Conservation (phyloP, 768 basidiomycete genomes). For the Butyriboletus loyo region DNA sequence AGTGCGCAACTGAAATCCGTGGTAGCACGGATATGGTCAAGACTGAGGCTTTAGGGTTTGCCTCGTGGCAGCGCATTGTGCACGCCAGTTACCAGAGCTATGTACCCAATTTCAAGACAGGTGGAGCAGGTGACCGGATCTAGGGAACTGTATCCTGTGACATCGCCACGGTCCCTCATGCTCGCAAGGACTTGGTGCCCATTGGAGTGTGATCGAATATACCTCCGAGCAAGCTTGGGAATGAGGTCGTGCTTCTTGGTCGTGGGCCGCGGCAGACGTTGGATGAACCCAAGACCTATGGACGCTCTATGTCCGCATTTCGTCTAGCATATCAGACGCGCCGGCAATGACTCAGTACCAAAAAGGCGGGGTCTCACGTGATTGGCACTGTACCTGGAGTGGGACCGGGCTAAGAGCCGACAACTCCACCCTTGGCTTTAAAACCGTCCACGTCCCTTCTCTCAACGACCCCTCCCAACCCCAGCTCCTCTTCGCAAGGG, state of each 20-base stretch:
- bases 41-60: not conserved
- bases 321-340: not conserved
- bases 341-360: conserved; percentile 3
- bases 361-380: conserved; percentile 10
- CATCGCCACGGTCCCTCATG: too few relatives aligned
- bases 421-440: conserved; percentile 4
- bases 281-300: not conserved
- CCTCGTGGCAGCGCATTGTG: not conserved
- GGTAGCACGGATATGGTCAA: not conserved
- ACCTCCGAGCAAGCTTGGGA: not conserved
- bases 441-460: not conserved
- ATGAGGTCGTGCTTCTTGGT: not conserved
- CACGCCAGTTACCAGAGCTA: not conserved
- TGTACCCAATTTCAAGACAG: not conserved
- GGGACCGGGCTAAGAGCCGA: conserved; percentile 9
- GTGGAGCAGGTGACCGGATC: not conserved
- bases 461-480: not conserved
- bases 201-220: not conserved
- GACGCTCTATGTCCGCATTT: conserved; percentile 18
- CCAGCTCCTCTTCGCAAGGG: conserved; percentile 13
- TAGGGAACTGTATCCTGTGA: too few relatives aligned
- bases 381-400: not conserved
- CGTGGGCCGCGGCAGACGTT: not conserved
- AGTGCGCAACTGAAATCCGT: not conserved
- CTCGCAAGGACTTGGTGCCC: not conserved